Conservation (phyloP, 108 stramenopile species). For the Nitzschia sp. region DNA sequence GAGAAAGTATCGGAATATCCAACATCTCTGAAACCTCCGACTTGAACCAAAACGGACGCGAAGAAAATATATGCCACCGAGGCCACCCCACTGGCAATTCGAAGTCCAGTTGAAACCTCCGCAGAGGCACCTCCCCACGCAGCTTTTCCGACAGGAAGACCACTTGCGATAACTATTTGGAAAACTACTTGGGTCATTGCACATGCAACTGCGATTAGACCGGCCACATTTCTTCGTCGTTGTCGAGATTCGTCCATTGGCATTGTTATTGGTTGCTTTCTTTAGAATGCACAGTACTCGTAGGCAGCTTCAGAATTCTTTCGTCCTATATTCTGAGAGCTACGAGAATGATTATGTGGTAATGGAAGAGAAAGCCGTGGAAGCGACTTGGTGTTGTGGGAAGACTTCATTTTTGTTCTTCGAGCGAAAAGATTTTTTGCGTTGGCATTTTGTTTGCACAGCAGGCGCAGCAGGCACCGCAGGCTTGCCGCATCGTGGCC, state of each 20-base stretch:
- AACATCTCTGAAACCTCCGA: not conserved
- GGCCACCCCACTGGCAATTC: not conserved
- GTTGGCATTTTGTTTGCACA: no score
- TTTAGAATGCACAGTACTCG: no score
- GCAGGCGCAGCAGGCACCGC: no score
- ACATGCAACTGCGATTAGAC: not conserved
- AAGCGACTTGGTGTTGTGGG: no score
- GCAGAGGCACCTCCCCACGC: constrained; percentile 1
- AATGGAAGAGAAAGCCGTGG: no score
- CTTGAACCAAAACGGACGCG: not conserved
- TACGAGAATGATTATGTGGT: no score
- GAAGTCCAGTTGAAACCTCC: not conserved
- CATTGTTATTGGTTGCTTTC: no score
- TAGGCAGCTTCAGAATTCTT: no score
- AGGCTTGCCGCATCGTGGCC: no score
- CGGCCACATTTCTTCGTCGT: not conserved
- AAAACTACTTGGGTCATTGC: not conserved
- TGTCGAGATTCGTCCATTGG: not conserved
- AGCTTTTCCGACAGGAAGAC: constrained; percentile 4
- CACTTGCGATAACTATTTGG: not conserved
- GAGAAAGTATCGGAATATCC: not conserved
- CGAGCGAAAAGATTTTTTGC: no score
- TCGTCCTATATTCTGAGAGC: no score
- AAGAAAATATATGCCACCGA: not conserved
- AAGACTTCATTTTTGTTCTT: no score